Conservation (phyloP, 2,329 filamentous ascomycete species). For the Claviceps sp. region DNA sequence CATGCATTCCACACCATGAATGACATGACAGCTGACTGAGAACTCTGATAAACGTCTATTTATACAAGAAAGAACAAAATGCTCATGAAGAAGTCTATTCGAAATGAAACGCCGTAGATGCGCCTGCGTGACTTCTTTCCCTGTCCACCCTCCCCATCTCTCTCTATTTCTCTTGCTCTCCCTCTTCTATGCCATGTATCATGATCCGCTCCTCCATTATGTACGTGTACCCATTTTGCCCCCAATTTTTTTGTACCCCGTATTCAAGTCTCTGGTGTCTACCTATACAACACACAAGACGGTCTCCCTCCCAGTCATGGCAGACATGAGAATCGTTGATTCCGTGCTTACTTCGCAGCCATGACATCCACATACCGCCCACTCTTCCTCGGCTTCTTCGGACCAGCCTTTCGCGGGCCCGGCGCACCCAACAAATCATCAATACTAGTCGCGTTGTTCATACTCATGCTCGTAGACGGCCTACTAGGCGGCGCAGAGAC, state of each 20-base stretch:
- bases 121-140: neutral
- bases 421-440: slow-evolving; percentile 79
- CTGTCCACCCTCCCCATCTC: neutral
- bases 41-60: no score
- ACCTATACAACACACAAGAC: neutral
- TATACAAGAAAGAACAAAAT: no score
- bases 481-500: slow-evolving; percentile 45
- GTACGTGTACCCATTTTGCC: neutral
- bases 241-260: neutral
- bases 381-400: slow-evolving; percentile 64
- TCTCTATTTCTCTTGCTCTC: neutral
- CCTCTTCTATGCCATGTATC: neutral
- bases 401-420: slow-evolving; percentile 50
- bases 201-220: neutral
- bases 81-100: neutral
- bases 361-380: slow-evolving; percentile 94
- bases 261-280: neutral
- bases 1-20: no score
- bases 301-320: neutral
- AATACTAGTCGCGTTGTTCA: slow-evolving; percentile 88
- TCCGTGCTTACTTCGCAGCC: slow-evolving; percentile 41
- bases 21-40: neutral
- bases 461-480: slow-evolving; percentile 70
- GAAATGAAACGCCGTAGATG: slow-evolving; percentile 1
- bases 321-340: neutral